Percentiles rank a stretch among this genome's conserved stretches.
These are phyloP conservation scores for Penicillium sclerotigenum DNA, from an alignment of 2,329 filamentous ascomycete genomes.

Conservation along the genomic window DNA sequence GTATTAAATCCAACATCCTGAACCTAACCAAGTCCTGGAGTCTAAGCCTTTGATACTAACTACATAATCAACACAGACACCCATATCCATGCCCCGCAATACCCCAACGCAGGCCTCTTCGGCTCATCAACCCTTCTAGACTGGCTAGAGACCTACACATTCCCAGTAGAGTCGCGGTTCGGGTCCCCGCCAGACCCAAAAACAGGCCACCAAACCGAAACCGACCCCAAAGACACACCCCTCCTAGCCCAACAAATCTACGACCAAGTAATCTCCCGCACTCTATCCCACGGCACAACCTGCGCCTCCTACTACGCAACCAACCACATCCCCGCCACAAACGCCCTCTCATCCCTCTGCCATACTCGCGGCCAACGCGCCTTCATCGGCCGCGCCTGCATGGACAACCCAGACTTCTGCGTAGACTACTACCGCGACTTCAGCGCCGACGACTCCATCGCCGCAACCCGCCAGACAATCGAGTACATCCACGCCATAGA, in stretches of 20 bases:
- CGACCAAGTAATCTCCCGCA: slow-evolving; percentile 71
- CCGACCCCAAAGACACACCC: slow-evolving; percentile 24
- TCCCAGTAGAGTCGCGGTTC: slow-evolving; percentile 82
- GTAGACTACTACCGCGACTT: slow-evolving; percentile 79
- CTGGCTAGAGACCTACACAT: slow-evolving; percentile 93
- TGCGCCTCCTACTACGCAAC: slow-evolving; percentile 95
- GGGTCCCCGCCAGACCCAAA: slow-evolving; percentile 29
- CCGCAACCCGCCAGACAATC: slow-evolving; percentile 59
- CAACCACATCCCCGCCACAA: slow-evolving; percentile 81
- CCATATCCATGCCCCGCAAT: slow-evolving; percentile 92
- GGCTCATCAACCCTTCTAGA: slow-evolving; percentile 88
- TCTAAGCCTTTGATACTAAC: neutral
- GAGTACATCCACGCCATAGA: slow-evolving; percentile 66
- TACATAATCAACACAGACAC: slow-evolving; percentile 61
- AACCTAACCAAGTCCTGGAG: neutral
- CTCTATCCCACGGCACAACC: slow-evolving; percentile 85
- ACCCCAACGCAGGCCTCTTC: slow-evolving; percentile 90
- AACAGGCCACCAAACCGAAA: slow-evolving; percentile 4
- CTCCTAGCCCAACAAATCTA: slow-evolving; percentile 57
- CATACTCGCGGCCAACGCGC: slow-evolving; percentile 78
- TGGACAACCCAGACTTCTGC: slow-evolving; percentile 67
- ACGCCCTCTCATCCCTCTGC: slow-evolving; percentile 82
- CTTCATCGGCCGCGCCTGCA: slow-evolving; percentile 90
- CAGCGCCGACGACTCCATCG: slow-evolving; percentile 56
- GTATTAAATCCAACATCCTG: slow-evolving; percentile 6